phyloP scores from a whole-genome alignment of 106 monocot genomes.

The Narthecium ossifragum region DNA sequence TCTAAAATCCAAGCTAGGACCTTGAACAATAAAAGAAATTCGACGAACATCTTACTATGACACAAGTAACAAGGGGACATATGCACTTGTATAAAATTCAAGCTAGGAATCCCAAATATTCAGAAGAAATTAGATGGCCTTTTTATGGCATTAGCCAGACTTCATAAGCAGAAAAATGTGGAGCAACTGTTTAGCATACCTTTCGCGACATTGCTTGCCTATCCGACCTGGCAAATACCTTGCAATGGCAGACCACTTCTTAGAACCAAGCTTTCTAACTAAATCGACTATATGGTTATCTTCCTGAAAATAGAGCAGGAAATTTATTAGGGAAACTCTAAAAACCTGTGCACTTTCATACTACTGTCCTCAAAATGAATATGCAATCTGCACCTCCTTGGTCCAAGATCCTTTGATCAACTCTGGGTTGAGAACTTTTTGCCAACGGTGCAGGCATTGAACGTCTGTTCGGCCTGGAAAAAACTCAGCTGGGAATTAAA shows the following conservation, averaged over 20 bases:
- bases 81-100: too few relatives aligned
- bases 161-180: too few relatives aligned
- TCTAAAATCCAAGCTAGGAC: too few relatives aligned
- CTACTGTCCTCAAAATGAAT: too few relatives aligned
- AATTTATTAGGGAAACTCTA: neutral
- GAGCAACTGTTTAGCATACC: too few relatives aligned
- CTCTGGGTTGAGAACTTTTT: slow-evolving; percentile 42
- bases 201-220: slow-evolving; percentile 60
- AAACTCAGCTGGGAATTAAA: slow-evolving; percentile 20
- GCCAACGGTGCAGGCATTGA: slow-evolving; percentile 46
- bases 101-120: too few relatives aligned
- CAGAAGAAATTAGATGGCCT: too few relatives aligned
- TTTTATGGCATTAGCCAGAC: too few relatives aligned
- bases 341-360: too few relatives aligned
- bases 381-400: slow-evolving; percentile 35
- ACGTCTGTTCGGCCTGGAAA: slow-evolving; percentile 33
- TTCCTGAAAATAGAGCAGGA: slow-evolving; percentile 24
- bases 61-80: too few relatives aligned
- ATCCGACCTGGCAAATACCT: slow-evolving; percentile 35
- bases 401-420: slow-evolving; percentile 48
- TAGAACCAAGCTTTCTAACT: slow-evolving; percentile 29
- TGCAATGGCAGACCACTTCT: slow-evolving; percentile 54
- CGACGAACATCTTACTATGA: too few relatives aligned
- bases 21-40: too few relatives aligned
- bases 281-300: slow-evolving; percentile 33